phyloP scores from a whole-genome alignment of 208 protist genomes.

The Wallacemonas sp. region DNA sequence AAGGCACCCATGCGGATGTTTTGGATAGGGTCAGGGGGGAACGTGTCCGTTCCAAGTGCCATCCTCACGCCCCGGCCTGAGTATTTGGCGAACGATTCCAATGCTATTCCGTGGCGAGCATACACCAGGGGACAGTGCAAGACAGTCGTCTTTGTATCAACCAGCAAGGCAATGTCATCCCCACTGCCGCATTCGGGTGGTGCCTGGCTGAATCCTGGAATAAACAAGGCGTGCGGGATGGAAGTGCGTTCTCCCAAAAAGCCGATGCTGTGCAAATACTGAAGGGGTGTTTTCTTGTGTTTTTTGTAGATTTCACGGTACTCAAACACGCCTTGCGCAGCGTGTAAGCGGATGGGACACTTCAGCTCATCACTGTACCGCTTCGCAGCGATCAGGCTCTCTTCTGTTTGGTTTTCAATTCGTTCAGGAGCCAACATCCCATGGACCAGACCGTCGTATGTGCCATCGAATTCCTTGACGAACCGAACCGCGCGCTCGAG shows the following conservation, averaged over 20 bases:
- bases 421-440: conserved; percentile 6
- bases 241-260: conserved; percentile 2
- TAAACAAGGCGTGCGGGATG: conserved; percentile 7
- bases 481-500: conserved; percentile 7
- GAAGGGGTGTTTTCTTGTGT: conserved; percentile 3
- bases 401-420: conserved; percentile 13
- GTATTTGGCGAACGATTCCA: conserved; percentile 12
- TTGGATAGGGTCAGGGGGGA: conserved; percentile 7
- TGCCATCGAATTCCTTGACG: conserved; percentile 10
- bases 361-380: conserved; percentile 9
- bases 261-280: conserved; percentile 13
- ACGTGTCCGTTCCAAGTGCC: conserved; percentile 13
- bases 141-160: conserved; percentile 7
- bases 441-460: conserved; percentile 4
- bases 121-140: conserved; percentile 10
- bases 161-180: conserved; percentile 1
- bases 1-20: conserved; percentile 14
- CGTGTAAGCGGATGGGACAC: conserved; percentile 9
- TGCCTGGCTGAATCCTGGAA: conserved; percentile 5
- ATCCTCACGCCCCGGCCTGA: conserved; percentile 3
- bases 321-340: conserved; percentile 11
- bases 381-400: conserved; percentile 4
- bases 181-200: conserved; percentile 7
- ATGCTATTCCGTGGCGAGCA: background rate
- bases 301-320: conserved; percentile 12